Conservation (phyloP, 2,329 filamentous ascomycete species). For the Pestalotiopsis sp. region DNA sequence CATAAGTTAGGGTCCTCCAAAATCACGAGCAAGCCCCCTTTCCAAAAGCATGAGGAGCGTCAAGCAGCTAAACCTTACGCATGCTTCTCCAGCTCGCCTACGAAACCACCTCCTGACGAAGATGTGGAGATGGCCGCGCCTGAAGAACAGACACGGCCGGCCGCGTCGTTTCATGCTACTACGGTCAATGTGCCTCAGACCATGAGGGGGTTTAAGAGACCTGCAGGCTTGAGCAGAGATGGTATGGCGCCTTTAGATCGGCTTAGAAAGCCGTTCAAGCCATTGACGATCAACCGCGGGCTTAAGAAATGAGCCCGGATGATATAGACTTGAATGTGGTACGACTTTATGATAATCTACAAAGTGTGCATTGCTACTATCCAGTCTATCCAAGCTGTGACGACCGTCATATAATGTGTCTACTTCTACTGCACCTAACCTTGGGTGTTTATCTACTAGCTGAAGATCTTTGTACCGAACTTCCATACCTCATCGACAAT, state of each 20-base stretch:
- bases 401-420: background rate
- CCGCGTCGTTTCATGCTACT: slow-evolving; percentile 53
- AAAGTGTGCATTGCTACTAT: background rate
- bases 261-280: slow-evolving; percentile 59
- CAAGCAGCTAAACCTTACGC: slow-evolving; percentile 47
- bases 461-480: slow-evolving; percentile 57
- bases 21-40: slow-evolving; percentile 36
- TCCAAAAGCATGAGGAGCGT: slow-evolving; percentile 20
- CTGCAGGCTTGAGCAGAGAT: slow-evolving; percentile 42
- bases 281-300: slow-evolving; percentile 52
- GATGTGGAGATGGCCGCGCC: slow-evolving; percentile 28
- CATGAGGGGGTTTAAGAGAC: slow-evolving; percentile 43
- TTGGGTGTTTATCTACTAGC: background rate
- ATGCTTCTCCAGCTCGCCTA: slow-evolving; percentile 62
- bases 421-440: background rate
- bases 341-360: slow-evolving; percentile 1
- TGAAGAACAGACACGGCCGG: slow-evolving; percentile 40
- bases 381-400: background rate
- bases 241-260: slow-evolving; percentile 52
- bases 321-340: slow-evolving; percentile 3
- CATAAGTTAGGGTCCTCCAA: slow-evolving; percentile 45
- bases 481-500: slow-evolving; percentile 80
- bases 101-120: slow-evolving; percentile 18
- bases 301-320: slow-evolving; percentile 10
- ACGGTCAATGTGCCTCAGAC: slow-evolving; percentile 44